Conservation (phyloP, 345 rosid genomes). For the Lepidium aucheri region DNA sequence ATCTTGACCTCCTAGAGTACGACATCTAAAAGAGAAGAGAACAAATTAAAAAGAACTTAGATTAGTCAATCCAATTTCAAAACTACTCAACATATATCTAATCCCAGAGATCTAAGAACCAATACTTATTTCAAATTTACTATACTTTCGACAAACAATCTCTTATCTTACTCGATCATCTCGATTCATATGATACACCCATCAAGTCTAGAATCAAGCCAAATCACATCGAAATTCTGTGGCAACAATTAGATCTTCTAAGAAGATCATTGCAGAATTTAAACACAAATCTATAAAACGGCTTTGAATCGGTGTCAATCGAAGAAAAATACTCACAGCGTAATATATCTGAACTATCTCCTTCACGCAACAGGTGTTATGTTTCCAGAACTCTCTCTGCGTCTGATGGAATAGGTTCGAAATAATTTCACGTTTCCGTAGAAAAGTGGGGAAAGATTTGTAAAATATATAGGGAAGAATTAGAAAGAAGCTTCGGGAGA, state of each 20-base stretch:
- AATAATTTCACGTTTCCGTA: too few species aligned
- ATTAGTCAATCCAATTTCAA: not conserved
- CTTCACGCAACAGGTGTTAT: not conserved
- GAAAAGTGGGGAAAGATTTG: not conserved
- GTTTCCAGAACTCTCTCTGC: not conserved
- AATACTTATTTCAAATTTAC: not conserved
- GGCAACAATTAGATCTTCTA: not conserved
- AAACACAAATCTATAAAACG: not conserved
- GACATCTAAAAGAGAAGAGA: conserved; percentile 48
- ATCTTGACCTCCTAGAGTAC: conserved; percentile 59
- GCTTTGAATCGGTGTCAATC: not conserved
- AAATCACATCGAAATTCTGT: not conserved
- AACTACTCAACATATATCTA: not conserved
- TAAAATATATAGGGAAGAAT: not conserved
- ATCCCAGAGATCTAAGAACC: not conserved
- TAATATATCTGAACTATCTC: not conserved
- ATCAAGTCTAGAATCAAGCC: not conserved
- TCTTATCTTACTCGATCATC: not conserved
- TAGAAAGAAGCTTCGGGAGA: conserved; percentile 53
- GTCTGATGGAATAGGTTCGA: not conserved
- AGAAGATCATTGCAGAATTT: not conserved
- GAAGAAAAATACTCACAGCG: conserved; percentile 4
- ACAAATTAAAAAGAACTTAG: not conserved
- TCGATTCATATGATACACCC: not conserved
- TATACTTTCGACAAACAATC: not conserved